Percentiles rank a stretch among this genome's conserved stretches.
These are phyloP conservation scores for Exophiala bonariae DNA, from an alignment of 2,329 filamentous ascomycete genomes.

Conservation along the genomic window DNA sequence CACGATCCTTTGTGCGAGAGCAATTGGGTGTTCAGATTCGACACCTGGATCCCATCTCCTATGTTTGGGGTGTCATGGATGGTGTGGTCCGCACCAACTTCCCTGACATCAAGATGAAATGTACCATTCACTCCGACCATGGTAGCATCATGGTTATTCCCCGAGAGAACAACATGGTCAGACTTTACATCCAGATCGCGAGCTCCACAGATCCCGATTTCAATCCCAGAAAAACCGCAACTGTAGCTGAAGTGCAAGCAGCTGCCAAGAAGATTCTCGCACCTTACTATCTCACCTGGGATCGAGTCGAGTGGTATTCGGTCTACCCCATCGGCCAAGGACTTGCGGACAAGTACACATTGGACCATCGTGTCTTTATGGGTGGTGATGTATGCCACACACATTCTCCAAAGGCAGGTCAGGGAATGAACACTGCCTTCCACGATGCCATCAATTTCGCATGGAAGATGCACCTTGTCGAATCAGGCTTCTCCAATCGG, in stretches of 20 bases:
- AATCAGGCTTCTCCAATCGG: conserved; percentile 75
- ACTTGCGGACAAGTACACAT: conserved; percentile 63
- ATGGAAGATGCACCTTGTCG: conserved; percentile 94
- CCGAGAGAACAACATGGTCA: conserved; percentile 50
- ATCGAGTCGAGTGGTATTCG: conserved; percentile 66
- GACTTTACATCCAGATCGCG: conserved; percentile 58
- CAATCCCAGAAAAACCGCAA: conserved; percentile 61
- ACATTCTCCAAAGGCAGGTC: conserved; percentile 64
- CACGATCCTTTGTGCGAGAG: conserved; percentile 60
- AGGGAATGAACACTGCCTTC: conserved; percentile 64
- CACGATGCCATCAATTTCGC: conserved; percentile 77
- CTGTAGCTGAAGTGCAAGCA: conserved; percentile 59
- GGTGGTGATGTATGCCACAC: conserved; percentile 66
- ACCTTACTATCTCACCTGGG: conserved; percentile 63
- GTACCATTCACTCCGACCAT: conserved; percentile 65
- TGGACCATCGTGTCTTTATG: conserved; percentile 67
- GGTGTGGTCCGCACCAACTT: conserved; percentile 64
- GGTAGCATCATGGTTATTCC: conserved; percentile 65
- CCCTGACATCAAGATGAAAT: conserved; percentile 66
- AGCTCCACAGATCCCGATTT: conserved; percentile 63
- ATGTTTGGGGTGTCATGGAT: conserved; percentile 69
- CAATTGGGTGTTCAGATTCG: conserved; percentile 66
- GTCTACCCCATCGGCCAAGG: conserved; percentile 67
- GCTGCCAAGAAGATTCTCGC: conserved; percentile 59
- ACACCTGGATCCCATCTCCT: conserved; percentile 63